Conservation (phyloP, 129 eudicot species). For the Saposhnikovia divaricata region DNA sequence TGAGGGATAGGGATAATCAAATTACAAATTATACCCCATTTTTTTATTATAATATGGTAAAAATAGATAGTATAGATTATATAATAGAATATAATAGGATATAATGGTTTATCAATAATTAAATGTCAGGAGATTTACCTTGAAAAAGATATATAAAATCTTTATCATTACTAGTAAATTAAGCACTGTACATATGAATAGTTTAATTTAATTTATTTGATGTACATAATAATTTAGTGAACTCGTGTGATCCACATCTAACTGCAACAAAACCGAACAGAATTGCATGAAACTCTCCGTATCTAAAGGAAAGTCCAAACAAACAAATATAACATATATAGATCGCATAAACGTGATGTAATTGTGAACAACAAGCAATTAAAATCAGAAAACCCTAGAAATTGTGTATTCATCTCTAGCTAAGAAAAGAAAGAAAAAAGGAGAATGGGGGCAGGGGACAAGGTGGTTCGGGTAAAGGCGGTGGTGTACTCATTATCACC, state of each 20-base stretch:
- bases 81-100: too few relatives aligned
- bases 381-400: neutral
- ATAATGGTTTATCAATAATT: too few relatives aligned
- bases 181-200: too few relatives aligned
- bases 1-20: too few relatives aligned
- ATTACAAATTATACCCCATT: too few relatives aligned
- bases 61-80: too few relatives aligned
- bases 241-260: neutral
- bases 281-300: neutral
- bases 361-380: neutral
- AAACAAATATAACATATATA: neutral
- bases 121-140: too few relatives aligned
- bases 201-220: too few relatives aligned
- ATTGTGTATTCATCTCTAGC: neutral
- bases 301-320: neutral
- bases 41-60: too few relatives aligned
- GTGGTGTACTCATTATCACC: conserved; percentile 2
- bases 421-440: neutral
- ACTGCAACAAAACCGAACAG: neutral
- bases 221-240: too few relatives aligned
- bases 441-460: neutral
- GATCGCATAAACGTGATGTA: neutral
- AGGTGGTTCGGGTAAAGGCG: neutral
- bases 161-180: too few relatives aligned
- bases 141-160: too few relatives aligned